A percentile compares a stretch with the other conserved stretches of the same genome.
These are phyloP conservation scores for Helotiales sp. DNA, from an alignment of 2,329 filamentous ascomycete genomes.

Conservation along the genomic window DNA sequence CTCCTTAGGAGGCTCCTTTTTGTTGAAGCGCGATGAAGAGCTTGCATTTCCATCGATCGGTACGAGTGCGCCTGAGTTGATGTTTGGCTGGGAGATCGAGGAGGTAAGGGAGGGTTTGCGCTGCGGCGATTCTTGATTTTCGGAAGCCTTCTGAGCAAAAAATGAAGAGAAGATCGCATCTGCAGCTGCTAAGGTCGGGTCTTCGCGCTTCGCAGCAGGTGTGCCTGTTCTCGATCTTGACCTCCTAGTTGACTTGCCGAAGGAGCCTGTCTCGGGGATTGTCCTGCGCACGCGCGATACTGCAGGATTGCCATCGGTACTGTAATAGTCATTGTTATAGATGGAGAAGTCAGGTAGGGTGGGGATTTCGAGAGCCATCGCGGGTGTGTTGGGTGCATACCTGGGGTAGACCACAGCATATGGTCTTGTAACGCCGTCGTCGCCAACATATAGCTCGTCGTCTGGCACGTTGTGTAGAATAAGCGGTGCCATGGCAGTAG, in stretches of 20 bases:
- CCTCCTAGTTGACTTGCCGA: slow-evolving; percentile 68
- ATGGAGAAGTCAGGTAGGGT: slow-evolving; percentile 1
- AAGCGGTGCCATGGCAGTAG: slow-evolving; percentile 61
- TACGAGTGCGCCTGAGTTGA: slow-evolving; percentile 44
- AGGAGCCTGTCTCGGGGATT: slow-evolving; percentile 66
- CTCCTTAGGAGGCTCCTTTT: slow-evolving; percentile 59
- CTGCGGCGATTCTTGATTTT: slow-evolving; percentile 41
- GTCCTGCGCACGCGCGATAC: slow-evolving; percentile 56
- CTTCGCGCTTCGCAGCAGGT: slow-evolving; percentile 57
- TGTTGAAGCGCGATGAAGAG: slow-evolving; percentile 36
- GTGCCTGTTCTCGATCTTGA: slow-evolving; percentile 66
- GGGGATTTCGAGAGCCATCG: slow-evolving; percentile 9
- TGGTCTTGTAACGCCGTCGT: slow-evolving; percentile 67
- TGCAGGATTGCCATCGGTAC: slow-evolving; percentile 57
- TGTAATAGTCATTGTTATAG: slow-evolving; percentile 39
- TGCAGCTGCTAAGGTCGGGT: slow-evolving; percentile 65
- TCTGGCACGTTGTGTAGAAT: slow-evolving; percentile 73
- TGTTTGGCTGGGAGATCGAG: slow-evolving; percentile 43
- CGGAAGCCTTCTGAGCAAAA: slow-evolving; percentile 50
- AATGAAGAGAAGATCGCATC: slow-evolving; percentile 67
- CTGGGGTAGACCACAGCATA: slow-evolving; percentile 70
- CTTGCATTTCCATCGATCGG: slow-evolving; percentile 38
- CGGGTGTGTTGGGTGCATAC: slow-evolving; percentile 48
- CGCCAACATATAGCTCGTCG: slow-evolving; percentile 68
- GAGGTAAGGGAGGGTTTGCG: slow-evolving; percentile 40